Base-by-base conservation (phyloP, 2,329 filamentous ascomycete species). In the Cladosporium sp. region DNA sequence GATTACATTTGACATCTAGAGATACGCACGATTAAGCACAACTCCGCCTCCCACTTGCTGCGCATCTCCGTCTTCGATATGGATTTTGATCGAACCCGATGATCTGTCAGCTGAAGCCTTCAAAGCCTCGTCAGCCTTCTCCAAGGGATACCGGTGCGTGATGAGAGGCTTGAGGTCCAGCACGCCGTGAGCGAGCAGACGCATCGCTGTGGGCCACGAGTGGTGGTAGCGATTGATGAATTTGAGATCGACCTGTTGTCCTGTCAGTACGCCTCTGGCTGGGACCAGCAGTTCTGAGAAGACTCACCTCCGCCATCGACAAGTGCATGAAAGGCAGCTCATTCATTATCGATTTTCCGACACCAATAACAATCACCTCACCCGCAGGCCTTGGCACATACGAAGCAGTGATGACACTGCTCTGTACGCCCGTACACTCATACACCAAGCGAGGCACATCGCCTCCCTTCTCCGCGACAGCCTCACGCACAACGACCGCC, bases 211-310 rank as follows among this genome's bases (percentile, higher is more conserved):
- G 0, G 84, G 83, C 84, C 84, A 87, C 0, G 83, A 86, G 61
- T 87, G 82, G 38, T 77, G 74, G 63, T 87, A 87, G 7, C 84
- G 75, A 65, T 87, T 86, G 63, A 86, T 87, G 68, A 87, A 87
- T 35, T 78, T 80, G 22, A 87, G 71, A 59, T 86, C 76, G 57
- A 87, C 56, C 49, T 52, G 22, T 2, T 7, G 3, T 10, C 9
- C 9, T 33, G 35, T 45, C n/a, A 46, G 35, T 18, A 9, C 0
- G 4, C 19, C 5, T 9, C 45, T 31, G 13, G 8, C 5, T 18
- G 14, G 6, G 6, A 14, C 11, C 18, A 16, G 10, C 10, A 9
- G 4, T 3, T 4, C 14, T 42, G 9, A 9, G 6, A 18, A 31
- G 31, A 28, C 45, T 52, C 33, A 60, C 58, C 59, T 66, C 61